Conservation (phyloP, 805 yeast genomes). For the Kuraishia hungarica region DNA sequence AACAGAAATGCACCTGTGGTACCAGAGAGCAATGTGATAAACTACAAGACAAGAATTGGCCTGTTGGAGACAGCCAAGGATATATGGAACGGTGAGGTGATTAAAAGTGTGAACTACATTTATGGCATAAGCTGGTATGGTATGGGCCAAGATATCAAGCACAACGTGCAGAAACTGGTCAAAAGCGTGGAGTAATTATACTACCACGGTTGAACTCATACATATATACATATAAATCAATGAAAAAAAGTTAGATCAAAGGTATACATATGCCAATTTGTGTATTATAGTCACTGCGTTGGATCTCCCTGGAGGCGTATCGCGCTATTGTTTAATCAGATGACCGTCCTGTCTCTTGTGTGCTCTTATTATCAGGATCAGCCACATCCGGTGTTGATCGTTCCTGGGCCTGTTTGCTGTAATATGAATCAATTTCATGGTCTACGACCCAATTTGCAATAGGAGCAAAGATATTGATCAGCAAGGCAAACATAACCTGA, state of each 20-base stretch:
- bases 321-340: background rate
- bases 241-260: background rate
- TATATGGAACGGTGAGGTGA: conserved; percentile 71
- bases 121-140: conserved; percentile 45
- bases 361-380: background rate
- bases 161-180: conserved; percentile 13
- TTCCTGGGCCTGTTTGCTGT: conserved; percentile 18
- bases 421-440: conserved; percentile 43
- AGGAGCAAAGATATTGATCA: conserved; percentile 51
- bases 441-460: conserved; percentile 42
- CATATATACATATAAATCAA: background rate
- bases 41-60: conserved; percentile 36
- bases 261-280: background rate
- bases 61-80: conserved; percentile 60
- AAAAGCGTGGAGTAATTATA: background rate
- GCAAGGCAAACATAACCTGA: conserved; percentile 38
- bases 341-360: background rate
- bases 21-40: conserved; percentile 32
- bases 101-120: conserved; percentile 54
- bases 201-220: too few relatives aligned
- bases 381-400: background rate
- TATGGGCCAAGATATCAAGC: conserved; percentile 26
- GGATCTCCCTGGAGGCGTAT: too few relatives aligned
- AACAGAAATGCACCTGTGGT: conserved; percentile 42
- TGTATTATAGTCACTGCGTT: background rate